phyloP scores from a whole-genome alignment of 768 basidiomycete genomes.

The Pleurotus giganteus region DNA sequence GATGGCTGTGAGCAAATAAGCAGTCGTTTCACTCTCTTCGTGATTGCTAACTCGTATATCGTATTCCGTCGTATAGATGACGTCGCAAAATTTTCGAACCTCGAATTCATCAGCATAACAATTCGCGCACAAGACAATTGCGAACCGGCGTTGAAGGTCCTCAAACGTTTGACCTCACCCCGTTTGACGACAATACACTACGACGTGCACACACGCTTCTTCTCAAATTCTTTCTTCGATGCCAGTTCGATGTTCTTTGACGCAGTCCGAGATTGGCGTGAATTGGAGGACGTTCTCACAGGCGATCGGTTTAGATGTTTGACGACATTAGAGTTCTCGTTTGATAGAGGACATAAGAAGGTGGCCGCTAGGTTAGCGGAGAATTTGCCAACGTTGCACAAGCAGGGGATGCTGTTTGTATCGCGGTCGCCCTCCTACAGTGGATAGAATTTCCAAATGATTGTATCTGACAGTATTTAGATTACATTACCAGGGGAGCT shows the following conservation, averaged over 20 bases:
- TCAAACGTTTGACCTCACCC: not conserved
- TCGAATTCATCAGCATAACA: not conserved
- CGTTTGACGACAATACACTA: not conserved
- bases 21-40: not conserved
- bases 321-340: not conserved
- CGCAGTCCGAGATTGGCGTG: not conserved
- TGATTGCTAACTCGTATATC: not conserved
- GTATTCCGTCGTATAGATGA: not conserved
- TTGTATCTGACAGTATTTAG: too few relatives aligned
- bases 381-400: not conserved
- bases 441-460: too few relatives aligned
- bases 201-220: conserved; percentile 1
- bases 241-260: too few relatives aligned
- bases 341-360: not conserved
- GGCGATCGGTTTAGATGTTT: not conserved
- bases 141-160: not conserved
- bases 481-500: too few relatives aligned
- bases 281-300: not conserved
- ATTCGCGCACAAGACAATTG: not conserved
- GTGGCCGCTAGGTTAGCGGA: not conserved
- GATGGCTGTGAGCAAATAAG: not conserved
- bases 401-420: not conserved
- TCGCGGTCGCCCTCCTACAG: too few relatives aligned
- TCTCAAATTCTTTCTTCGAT: too few relatives aligned
- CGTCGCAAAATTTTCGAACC: not conserved